Conservation (phyloP, 1,284 basidiomycete genomes). For the Cerrena zonata region DNA sequence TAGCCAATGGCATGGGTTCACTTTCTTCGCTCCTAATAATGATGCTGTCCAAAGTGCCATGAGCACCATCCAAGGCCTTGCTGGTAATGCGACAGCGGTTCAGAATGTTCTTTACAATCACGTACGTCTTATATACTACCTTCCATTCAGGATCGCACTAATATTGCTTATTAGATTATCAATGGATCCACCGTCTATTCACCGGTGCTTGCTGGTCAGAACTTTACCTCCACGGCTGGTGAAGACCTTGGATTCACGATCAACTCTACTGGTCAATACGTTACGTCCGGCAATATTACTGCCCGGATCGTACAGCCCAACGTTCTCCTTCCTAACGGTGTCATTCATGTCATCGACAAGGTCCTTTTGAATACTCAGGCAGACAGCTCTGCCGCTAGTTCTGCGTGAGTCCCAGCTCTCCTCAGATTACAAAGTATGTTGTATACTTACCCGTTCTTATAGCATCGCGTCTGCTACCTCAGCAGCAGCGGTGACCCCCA, state of each 20-base stretch:
- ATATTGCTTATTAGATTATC: constrained; percentile 40
- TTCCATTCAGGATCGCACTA: neutral
- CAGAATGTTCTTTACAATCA: constrained; percentile 55
- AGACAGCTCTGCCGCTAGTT: constrained; percentile 47
- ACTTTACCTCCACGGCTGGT: constrained; percentile 56
- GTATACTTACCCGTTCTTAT: neutral
- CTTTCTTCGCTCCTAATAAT: constrained; percentile 65
- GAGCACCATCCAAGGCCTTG: constrained; percentile 31
- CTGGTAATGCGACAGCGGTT: constrained; percentile 43
- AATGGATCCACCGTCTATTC: constrained; percentile 70
- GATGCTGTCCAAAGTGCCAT: constrained; percentile 39
- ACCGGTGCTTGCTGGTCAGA: constrained; percentile 35
- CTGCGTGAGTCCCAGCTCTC: constrained; percentile 39
- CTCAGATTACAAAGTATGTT: neutral
- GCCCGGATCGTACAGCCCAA: constrained; percentile 60
- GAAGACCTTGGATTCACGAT: constrained; percentile 46
- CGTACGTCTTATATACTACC: constrained; percentile 31
- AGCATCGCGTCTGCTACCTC: constrained; percentile 22
- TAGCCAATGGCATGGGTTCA: constrained; percentile 46
- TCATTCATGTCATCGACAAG: constrained; percentile 63
- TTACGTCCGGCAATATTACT: constrained; percentile 47
- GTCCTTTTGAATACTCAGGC: constrained; percentile 53
- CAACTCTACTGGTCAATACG: constrained; percentile 60
- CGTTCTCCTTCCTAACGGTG: constrained; percentile 65
- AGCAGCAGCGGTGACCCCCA: constrained; percentile 15